Evolutionary conservation across 1,139 yeast species (phyloP).

Genomic region (Taphrina sp.): DNA sequence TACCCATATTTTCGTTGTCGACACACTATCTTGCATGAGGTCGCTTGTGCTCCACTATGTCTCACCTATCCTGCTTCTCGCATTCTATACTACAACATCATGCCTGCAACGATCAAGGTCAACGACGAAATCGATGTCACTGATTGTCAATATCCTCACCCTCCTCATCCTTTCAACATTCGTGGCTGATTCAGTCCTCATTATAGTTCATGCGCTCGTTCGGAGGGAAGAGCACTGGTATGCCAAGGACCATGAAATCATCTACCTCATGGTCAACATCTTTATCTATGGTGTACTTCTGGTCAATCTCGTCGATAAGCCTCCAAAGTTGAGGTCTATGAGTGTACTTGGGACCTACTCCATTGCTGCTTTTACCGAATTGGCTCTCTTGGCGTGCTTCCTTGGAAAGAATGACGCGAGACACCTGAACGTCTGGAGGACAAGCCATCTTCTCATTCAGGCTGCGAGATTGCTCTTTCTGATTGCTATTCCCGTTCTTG

Average conservation of each 20-base stretch:
- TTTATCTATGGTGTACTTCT: conserved; percentile 26
- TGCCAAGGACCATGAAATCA: conserved; percentile 13
- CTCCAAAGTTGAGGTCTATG: conserved; percentile 10
- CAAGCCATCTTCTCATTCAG: conserved; percentile 5
- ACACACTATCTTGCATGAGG: conserved; percentile 10
- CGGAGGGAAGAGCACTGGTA: conserved; percentile 21
- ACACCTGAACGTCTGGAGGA: conserved; percentile 11
- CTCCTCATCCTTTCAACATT: conserved; percentile 8
- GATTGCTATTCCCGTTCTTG: neutral
- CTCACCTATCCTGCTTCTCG: conserved; percentile 9
- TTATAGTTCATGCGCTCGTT: conserved; percentile 16
- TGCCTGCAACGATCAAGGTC: conserved; percentile 13
- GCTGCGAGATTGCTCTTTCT: conserved; percentile 4
- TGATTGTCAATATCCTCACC: conserved; percentile 3
- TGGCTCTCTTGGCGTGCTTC: conserved; percentile 15
- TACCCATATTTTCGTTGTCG: too few relatives aligned
- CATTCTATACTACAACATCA: conserved; percentile 15
- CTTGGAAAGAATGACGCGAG: conserved; percentile 12
- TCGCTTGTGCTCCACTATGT: conserved; percentile 10
- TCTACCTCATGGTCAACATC: conserved; percentile 14
- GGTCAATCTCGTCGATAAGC: conserved; percentile 22
- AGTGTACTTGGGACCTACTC: conserved; percentile 12
- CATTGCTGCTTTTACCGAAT: conserved; percentile 10
- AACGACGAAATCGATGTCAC: conserved; percentile 1
- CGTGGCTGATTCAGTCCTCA: conserved; percentile 13